These are phyloP conservation scores for Yamadazyma dendronema DNA, from an alignment of 1,139 yeast genomes.

Conservation along the genomic window DNA sequence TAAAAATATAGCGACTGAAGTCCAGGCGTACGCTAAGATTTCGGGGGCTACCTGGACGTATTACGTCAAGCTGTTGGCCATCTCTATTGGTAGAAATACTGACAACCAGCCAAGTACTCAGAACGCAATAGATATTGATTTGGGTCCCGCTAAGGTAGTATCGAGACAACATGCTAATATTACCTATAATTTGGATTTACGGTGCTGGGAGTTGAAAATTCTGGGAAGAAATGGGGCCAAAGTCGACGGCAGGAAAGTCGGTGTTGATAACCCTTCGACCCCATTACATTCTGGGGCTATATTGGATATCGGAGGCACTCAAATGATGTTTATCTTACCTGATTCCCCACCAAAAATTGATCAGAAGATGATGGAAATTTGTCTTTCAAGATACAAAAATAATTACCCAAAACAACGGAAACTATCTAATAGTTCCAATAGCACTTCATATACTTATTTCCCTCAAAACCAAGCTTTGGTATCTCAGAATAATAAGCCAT, in stretches of 20 bases:
- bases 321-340: constrained; percentile 97
- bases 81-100: constrained; percentile 84
- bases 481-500: constrained; percentile 35
- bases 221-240: constrained; percentile 92
- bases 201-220: constrained; percentile 84
- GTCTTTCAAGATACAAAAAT: constrained; percentile 33
- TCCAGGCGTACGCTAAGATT: constrained; percentile 93
- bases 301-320: constrained; percentile 93
- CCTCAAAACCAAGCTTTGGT: constrained; percentile 21
- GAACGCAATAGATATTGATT: constrained; percentile 71
- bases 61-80: constrained; percentile 78
- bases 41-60: constrained; percentile 95
- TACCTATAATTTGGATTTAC: constrained; percentile 66
- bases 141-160: constrained; percentile 96
- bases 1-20: constrained; percentile 74
- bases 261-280: constrained; percentile 49
- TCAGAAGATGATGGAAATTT: constrained; percentile 44
- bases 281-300: constrained; percentile 81
- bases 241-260: constrained; percentile 67
- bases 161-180: constrained; percentile 87
- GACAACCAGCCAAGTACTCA: constrained; percentile 32
- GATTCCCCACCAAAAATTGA: constrained; percentile 77
- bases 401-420: constrained; percentile 21
- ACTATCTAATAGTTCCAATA: constrained; percentile 5
- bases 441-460: constrained; percentile 12